Base-by-base conservation (phyloP, 1,139 yeast species). In the Hemisphaericaspora subhashii region DNA sequence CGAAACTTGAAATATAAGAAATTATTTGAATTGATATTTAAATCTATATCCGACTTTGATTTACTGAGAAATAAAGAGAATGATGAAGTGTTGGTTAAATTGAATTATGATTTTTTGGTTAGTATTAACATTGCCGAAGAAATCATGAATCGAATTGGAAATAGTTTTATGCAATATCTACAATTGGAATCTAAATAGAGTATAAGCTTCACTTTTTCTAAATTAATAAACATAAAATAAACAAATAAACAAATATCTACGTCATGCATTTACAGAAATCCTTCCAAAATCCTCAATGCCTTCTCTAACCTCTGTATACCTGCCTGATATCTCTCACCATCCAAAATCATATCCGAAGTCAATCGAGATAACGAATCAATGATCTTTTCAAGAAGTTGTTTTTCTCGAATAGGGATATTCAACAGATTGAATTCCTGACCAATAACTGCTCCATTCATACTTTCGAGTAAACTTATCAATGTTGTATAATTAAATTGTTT, bases 271-370 rank as follows among this genome's bases (percentile, higher is more conserved):
- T 14, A 29, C 32, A 29, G 32, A 48, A 70, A 90, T 2, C 97
- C 97, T 57, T 90, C 97, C 38, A 90, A 68, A 1, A 89, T 95
- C 40, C 86, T 68, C 42, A 88, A 73, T 0, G 96, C 97, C 53
- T 81, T 81, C 52, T 84, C 86, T 48, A 90, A 66, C 45, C 97
- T 68, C 46, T 77, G 72, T 30, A 87, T 74, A n/a, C 96, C 96
- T 45, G 86, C 86, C 20, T 83, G 83, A 45, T 86, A 81, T 52
- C 94, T 76, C 25, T 78, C 79, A 31, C 86, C 86, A 59, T 90
- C 96, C 39, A 86, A 61, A 39, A 87, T 83, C 86, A 90, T 89
- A 57, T 89, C 96, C 41, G 90, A 86, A 3, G 95, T 87, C 44
- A 90, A 73, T 51, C 94, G 72, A 16, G 94, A 83, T 41, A 90